Conservation (phyloP, 2,329 filamentous ascomycete species). For the Chaetomiaceae sp. region DNA sequence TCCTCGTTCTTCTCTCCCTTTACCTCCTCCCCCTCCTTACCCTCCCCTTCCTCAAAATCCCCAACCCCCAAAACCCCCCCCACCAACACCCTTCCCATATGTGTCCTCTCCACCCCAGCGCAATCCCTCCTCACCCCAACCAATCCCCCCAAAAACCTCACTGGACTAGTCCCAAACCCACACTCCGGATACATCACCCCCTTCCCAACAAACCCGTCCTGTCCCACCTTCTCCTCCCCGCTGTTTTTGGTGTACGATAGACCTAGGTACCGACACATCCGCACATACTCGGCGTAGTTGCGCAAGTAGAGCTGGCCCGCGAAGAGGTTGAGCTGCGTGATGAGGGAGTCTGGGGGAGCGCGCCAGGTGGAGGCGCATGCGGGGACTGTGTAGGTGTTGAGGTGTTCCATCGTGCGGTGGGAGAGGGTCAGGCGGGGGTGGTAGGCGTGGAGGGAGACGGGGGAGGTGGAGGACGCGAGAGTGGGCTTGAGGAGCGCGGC, state of each 20-base stretch:
- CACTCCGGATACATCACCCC: conserved; percentile 21
- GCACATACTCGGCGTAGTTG: conserved; percentile 48
- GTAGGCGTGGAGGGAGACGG: conserved; percentile 17
- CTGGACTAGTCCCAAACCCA: conserved; percentile 31
- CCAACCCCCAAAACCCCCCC: conserved; percentile 6
- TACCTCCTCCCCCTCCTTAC: conserved; percentile 1
- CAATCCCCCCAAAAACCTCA: conserved; percentile 35
- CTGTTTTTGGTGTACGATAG: conserved; percentile 33
- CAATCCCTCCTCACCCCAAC: conserved; percentile 29
- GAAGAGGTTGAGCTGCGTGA: conserved; percentile 57
- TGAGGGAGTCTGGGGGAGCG: conserved; percentile 15
- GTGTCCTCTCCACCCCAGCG: conserved; percentile 17
- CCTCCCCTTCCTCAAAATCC: conserved; percentile 16
- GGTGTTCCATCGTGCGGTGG: conserved; percentile 16
- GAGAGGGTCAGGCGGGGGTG: conserved; percentile 18
- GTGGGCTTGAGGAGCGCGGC: conserved; percentile 45
- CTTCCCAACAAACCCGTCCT: conserved; percentile 35
- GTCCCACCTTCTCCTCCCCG: conserved; percentile 20
- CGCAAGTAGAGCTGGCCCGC: conserved; percentile 62
- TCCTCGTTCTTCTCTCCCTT: not conserved
- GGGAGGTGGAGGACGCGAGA: conserved; percentile 32
- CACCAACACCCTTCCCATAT: conserved; percentile 21
- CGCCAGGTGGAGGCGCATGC: not conserved
- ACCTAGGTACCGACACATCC: conserved; percentile 48
- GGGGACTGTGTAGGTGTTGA: conserved; percentile 17